A percentile compares a stretch with the other conserved stretches of the same genome.
Conservation (phyloP, 179 eudicot species). For the Patellifolia procumbens region DNA sequence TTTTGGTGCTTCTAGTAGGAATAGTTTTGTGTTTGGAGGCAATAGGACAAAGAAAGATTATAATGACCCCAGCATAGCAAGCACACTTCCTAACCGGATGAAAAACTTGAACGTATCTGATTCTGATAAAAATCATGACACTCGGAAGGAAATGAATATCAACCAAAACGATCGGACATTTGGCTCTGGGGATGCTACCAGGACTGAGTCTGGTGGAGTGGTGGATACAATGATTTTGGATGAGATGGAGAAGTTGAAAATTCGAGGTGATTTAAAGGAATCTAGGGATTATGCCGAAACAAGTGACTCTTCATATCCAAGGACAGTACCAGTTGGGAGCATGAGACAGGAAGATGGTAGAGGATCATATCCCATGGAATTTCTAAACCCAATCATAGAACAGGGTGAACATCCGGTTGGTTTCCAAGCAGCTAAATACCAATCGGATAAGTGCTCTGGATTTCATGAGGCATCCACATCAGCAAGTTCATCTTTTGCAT, state of each 20-base stretch:
- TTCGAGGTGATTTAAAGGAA: conserved; percentile 29
- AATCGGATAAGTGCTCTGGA: conserved; percentile 20
- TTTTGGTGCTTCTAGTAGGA: conserved; percentile 21
- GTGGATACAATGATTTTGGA: conserved; percentile 40
- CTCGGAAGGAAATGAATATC: conserved; percentile 21
- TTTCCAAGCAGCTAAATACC: not conserved
- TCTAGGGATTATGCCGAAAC: conserved; percentile 13
- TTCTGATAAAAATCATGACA: conserved; percentile 15
- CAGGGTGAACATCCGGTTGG: conserved; percentile 17
- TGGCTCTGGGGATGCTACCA: conserved; percentile 12
- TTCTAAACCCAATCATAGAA: conserved; percentile 14
- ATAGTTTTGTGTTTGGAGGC: conserved; percentile 38
- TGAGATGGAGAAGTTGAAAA: conserved; percentile 44
- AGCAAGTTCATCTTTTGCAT: conserved; percentile 26
- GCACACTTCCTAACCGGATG: conserved; percentile 42
- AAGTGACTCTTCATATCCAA: conserved; percentile 15
- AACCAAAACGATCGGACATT: not conserved
- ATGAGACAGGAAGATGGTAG: conserved; percentile 7
- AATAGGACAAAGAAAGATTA: conserved; percentile 28
- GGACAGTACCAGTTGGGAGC: conserved; percentile 11
- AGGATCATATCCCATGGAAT: conserved; percentile 1
- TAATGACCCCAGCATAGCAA: conserved; percentile 34
- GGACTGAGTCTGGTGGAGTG: conserved; percentile 21
- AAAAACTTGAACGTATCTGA: conserved; percentile 50
- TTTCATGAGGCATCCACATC: conserved; percentile 1